Conservation (phyloP, 495 filamentous ascomycete genomes). For the Chaetomium fimeti region DNA sequence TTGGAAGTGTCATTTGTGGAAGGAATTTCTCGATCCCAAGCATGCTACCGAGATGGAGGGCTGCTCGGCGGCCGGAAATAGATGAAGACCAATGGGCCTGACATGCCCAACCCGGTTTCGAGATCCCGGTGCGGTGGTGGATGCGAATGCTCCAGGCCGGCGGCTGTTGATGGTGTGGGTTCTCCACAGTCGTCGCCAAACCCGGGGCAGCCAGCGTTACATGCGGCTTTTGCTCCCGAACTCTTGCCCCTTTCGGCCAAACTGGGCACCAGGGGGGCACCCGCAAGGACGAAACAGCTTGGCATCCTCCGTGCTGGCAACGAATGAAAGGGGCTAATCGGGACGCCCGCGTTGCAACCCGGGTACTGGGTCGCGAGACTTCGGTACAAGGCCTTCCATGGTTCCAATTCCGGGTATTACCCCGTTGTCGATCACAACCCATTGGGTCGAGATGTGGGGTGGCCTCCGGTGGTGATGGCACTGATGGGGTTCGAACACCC, state of each 20-base stretch:
- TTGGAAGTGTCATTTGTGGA: background rate
- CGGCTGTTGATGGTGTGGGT: background rate
- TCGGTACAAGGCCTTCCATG: slow-evolving; percentile 28
- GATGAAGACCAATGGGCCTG: slow-evolving; percentile 8
- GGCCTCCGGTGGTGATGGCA: no score
- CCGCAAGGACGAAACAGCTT: slow-evolving; percentile 17
- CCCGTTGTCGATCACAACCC: slow-evolving; percentile 16
- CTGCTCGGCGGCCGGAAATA: slow-evolving; percentile 14
- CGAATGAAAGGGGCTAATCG: slow-evolving; percentile 10
- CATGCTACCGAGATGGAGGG: background rate
- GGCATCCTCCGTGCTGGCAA: background rate
- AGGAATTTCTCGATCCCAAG: background rate
- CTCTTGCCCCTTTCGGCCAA: slow-evolving; percentile 15
- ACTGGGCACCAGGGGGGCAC: background rate
- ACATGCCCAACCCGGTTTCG: slow-evolving; percentile 18
- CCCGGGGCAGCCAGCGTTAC: slow-evolving; percentile 7
- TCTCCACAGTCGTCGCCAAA: background rate
- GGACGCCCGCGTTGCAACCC: slow-evolving; percentile 10
- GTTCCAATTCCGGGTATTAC: slow-evolving; percentile 21
- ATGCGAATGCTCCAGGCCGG: background rate
- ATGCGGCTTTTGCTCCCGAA: slow-evolving; percentile 23
- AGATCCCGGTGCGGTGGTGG: background rate
- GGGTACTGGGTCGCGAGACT: background rate
- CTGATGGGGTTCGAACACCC: background rate
- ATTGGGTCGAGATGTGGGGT: background rate